Percentiles rank a stretch among this genome's conserved stretches.
phyloP scores from a whole-genome alignment of 495 filamentous ascomycete species.

The Aspergillus asperescens region DNA sequence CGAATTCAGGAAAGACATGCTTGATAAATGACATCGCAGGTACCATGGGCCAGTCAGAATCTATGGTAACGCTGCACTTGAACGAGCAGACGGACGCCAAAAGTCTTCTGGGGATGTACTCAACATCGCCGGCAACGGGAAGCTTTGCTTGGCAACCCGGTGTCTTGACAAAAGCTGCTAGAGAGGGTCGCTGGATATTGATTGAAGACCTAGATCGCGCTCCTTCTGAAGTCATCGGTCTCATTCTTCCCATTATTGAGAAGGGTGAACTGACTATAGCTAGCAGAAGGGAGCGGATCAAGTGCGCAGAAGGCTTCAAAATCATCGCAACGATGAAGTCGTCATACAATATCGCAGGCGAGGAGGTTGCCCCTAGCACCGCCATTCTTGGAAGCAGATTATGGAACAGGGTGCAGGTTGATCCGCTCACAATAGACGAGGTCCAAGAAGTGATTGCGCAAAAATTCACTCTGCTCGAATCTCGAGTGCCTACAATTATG shows the following conservation, averaged over 20 bases:
- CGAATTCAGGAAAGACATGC: conserved; percentile 87
- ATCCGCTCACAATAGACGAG: conserved; percentile 63
- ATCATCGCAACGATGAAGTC: conserved; percentile 89
- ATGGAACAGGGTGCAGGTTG: conserved; percentile 70
- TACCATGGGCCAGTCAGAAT: conserved; percentile 63
- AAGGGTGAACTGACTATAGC: conserved; percentile 80
- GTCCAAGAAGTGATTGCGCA: conserved; percentile 64
- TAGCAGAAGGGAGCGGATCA: conserved; percentile 76
- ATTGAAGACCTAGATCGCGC: conserved; percentile 96
- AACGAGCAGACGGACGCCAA: conserved; percentile 98
- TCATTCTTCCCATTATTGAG: conserved; percentile 85
- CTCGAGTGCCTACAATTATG: conserved; percentile 65
- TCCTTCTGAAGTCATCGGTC: conserved; percentile 90
- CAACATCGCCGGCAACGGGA: conserved; percentile 74
- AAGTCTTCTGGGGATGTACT: conserved; percentile 87
- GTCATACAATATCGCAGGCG: conserved; percentile 62
- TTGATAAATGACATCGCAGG: conserved; percentile 77
- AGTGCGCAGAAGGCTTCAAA: conserved; percentile 75
- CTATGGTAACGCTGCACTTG: conserved; percentile 85
- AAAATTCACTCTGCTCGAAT: conserved; percentile 63
- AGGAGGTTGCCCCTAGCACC: conserved; percentile 50
- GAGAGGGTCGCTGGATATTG: conserved; percentile 90
- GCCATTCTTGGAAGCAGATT: conserved; percentile 72
- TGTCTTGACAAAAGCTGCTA: conserved; percentile 86
- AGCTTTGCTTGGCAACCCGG: conserved; percentile 92